Conservation (phyloP, 2,329 filamentous ascomycete species). For the Botryotinia convoluta region DNA sequence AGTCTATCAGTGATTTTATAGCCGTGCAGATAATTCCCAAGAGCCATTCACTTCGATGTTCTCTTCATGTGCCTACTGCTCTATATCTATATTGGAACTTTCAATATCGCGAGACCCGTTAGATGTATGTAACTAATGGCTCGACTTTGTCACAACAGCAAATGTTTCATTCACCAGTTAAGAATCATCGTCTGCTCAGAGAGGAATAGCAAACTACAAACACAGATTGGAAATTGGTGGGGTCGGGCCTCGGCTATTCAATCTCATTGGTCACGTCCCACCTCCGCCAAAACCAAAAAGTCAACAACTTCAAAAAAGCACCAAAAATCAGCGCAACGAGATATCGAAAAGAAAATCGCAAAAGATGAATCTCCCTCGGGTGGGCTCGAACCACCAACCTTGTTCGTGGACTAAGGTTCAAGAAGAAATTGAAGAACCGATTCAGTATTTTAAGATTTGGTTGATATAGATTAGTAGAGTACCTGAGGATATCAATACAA, state of each 20-base stretch:
- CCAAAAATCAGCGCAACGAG: background rate
- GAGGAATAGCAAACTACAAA: background rate
- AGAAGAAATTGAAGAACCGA: no score
- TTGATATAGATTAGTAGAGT: no score
- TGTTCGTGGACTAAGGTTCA: no score
- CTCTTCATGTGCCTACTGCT: background rate
- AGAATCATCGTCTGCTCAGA: background rate
- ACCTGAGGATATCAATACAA: no score
- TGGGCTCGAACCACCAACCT: slow-evolving; percentile 12
- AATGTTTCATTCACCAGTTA: background rate
- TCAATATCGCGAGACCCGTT: no score
- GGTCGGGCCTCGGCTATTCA: background rate
- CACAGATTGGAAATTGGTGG: background rate
- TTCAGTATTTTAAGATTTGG: no score
- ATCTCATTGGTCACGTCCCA: background rate
- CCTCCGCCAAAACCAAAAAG: background rate
- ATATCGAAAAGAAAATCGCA: background rate
- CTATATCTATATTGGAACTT: background rate
- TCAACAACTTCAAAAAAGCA: background rate
- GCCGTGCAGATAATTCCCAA: background rate
- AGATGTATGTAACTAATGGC: background rate
- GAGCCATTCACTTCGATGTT: background rate
- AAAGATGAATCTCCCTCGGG: background rate
- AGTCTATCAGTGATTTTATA: background rate
- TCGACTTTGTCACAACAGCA: background rate